Conservation (phyloP, 1,139 yeast species). For the Wickerhamiella infanticola region DNA sequence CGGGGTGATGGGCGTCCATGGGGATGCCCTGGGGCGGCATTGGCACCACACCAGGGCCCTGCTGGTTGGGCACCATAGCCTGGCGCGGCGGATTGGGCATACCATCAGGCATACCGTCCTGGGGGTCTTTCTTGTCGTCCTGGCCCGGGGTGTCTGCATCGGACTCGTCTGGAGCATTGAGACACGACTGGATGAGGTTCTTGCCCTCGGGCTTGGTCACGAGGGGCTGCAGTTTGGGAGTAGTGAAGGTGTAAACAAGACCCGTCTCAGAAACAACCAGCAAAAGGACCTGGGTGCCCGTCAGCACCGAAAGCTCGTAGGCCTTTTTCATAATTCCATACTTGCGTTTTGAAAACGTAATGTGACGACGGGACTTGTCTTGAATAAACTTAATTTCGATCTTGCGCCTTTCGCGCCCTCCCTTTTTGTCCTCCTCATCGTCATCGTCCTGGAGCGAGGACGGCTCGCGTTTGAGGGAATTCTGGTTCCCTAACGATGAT, state of each 20-base stretch:
- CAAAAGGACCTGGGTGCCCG: conserved; percentile 90
- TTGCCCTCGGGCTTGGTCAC: conserved; percentile 96
- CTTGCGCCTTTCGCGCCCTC: conserved; percentile 78
- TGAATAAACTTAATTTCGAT: conserved; percentile 94
- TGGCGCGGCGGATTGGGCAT: background rate
- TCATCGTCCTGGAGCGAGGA: conserved; percentile 28
- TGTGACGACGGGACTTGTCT: conserved; percentile 94
- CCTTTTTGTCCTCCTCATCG: conserved; percentile 57
- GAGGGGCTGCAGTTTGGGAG: conserved; percentile 93
- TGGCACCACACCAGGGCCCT: background rate
- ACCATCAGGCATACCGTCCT: background rate
- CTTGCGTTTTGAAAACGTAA: conserved; percentile 91
- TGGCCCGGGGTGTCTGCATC: conserved; percentile 5
- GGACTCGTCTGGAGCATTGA: conserved; percentile 67
- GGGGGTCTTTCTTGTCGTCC: conserved; percentile 1
- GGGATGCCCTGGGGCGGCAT: conserved; percentile 2
- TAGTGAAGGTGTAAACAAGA: conserved; percentile 93
- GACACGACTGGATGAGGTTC: conserved; percentile 88
- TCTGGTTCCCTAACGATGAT: background rate
- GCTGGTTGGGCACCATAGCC: background rate
- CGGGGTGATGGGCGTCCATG: background rate
- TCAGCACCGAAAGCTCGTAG: conserved; percentile 83
- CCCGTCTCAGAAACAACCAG: conserved; percentile 96
- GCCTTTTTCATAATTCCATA: conserved; percentile 99
- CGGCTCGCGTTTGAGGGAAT: conserved; percentile 19